A percentile compares a stretch with the other conserved stretches of the same genome.
Evolutionary conservation across 2,329 filamentous ascomycete genomes (phyloP).

Genomic region (Hypoxylon sp.): DNA sequence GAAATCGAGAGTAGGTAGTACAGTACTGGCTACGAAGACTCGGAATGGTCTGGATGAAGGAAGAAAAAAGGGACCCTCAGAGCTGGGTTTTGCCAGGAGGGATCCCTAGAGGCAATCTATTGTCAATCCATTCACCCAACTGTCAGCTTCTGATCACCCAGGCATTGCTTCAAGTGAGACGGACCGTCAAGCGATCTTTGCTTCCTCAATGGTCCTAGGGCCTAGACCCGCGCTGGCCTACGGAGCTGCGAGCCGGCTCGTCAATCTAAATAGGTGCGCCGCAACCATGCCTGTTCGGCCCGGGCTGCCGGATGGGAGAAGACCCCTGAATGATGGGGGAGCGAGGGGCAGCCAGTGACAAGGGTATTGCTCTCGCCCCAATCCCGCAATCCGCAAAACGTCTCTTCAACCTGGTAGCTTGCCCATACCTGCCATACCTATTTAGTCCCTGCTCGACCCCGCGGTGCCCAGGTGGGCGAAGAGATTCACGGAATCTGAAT

Average conservation of each 20-base stretch:
- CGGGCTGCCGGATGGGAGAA: constrained; percentile 51
- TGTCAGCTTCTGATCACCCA: constrained; percentile 35
- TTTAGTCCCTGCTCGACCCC: constrained; percentile 52
- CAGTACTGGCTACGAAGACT: constrained; percentile 33
- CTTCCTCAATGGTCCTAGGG: constrained; percentile 13
- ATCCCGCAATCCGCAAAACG: constrained; percentile 9
- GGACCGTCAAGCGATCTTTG: constrained; percentile 41
- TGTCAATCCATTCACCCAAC: constrained; percentile 24
- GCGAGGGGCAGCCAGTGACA: constrained; percentile 27
- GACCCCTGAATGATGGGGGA: constrained; percentile 33
- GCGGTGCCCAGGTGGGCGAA: constrained; percentile 47
- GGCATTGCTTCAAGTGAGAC: constrained; percentile 42
- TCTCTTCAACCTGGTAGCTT: constrained; percentile 22
- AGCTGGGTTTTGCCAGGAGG: constrained; percentile 9
- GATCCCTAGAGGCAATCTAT: constrained; percentile 39
- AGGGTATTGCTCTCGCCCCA: constrained; percentile 12
- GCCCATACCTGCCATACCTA: constrained; percentile 23
- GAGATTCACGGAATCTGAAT: constrained; percentile 53
- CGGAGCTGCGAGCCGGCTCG: constrained; percentile 52
- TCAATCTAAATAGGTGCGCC: constrained; percentile 51
- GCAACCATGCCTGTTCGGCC: constrained; percentile 50
- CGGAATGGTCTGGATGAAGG: constrained; percentile 28
- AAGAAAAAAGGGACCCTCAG: constrained; percentile 17
- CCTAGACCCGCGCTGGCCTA: constrained; percentile 33
- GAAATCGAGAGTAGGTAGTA: not conserved